Evolutionary conservation across 257 asterid species (phyloP).

Genomic region (Fraxinus americana): DNA sequence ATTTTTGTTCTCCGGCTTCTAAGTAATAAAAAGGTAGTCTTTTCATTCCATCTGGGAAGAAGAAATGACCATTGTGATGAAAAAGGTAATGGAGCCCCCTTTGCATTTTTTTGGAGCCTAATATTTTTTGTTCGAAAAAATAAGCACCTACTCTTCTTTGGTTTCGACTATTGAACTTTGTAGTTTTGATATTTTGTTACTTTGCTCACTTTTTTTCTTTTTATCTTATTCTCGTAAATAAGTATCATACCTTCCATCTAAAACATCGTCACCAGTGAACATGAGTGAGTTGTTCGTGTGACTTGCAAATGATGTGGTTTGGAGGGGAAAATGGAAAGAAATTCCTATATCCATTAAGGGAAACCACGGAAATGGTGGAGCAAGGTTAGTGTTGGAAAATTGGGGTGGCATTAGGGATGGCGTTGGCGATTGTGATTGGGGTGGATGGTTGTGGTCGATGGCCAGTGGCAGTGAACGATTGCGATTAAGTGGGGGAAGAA

Average conservation of each 20-base stretch:
- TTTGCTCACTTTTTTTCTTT: not conserved
- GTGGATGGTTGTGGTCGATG: no score
- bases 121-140: no score
- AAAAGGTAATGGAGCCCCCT: constrained; percentile 6
- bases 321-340: constrained; percentile 16
- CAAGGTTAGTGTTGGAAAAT: constrained; percentile 19
- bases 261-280: constrained; percentile 1
- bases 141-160: no score
- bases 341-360: not conserved
- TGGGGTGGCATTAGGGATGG: no score
- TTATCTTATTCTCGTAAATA: not conserved
- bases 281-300: constrained; percentile 12
- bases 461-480: no score
- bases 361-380: constrained; percentile 5
- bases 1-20: constrained; percentile 25
- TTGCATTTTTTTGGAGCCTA: no score
- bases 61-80: constrained; percentile 16
- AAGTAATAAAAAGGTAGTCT: constrained; percentile 16
- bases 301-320: constrained; percentile 16
- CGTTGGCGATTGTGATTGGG: no score
- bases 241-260: no score
- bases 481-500: no score
- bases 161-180: no score
- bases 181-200: no score
- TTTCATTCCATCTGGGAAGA: constrained; percentile 18